Base-by-base conservation (phyloP, 1,284 basidiomycete genomes). In the Somion occarium region DNA sequence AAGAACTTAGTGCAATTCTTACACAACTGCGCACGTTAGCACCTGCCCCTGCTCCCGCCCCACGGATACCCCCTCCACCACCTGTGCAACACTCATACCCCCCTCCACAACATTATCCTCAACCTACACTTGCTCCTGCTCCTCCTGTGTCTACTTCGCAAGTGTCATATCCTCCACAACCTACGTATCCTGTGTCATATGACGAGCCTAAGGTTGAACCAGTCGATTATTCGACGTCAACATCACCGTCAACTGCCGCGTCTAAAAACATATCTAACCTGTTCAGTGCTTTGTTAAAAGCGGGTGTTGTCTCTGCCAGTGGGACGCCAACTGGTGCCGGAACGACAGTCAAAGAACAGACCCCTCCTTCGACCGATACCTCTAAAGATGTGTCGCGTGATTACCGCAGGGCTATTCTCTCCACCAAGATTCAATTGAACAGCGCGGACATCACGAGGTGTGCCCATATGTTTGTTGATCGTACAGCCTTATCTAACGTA, bases 1-100 rank as follows among this genome's bases (percentile, higher is more conserved):
- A 82, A 23, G 89, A 95, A 63, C 73, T 95, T 24, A 75, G 76
- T 38, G 88, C 92, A 62, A 94, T 96, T 50, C 75, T 93, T 0
- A 68, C 71, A 27, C 91, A 93, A 63, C 68, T 96, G 4, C 84
- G 88, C 34, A 75, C 77, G 26, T 70, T 93, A 18, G 76, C 83
- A 23, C 78, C 80, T 47, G 67, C 73, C 53, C 67, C 70, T 48
- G 61, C 70, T 20, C 19, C 93, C 18, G 76, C 83, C 23, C 78
- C 80, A 46, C 67, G 73, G 53, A 67, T 69, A 48, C 61, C 70
- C 19, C 64, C 74, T 25, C 69, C 74, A 38, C 62, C 56, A 39
- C 60, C 59, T 54, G 13, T 37, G 24, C 42, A 44, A 19, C 44
- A 38, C 19, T 23, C 48, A 25, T 51, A 46, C 15, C 38, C 46